Evolutionary conservation across 2,329 filamentous ascomycete species (phyloP), one percentile per base, ranked within the genome.

Genomic region (Phoma sp.): DNA sequence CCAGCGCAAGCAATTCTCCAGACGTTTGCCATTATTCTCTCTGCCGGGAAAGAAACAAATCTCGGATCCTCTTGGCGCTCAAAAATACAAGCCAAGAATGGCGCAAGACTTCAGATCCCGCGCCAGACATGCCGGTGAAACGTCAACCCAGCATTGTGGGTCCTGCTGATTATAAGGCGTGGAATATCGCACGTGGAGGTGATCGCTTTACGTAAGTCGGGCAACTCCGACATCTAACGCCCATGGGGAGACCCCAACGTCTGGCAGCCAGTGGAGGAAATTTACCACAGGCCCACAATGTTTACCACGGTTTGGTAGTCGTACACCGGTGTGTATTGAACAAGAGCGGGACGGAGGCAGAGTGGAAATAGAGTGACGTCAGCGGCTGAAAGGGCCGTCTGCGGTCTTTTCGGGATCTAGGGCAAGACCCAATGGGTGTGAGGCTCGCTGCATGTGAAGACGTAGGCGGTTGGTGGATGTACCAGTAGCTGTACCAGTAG

Each of bases 191-290:
- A 50, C 43, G 41, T 46, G 52, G 43, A 41, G n/a, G 29, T 21
- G 4, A 22, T 8, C 32, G 19, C 24, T 33, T 51, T 51, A 55
- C 52, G 52, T 55, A 55, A 55, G 24, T 51, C 46, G 46, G 46
- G 12, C 24, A 38, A 9, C 39, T 51, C 52, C 52, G 46, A 55
- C 15, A 9, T 15, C 37, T 37, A 35, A 32, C 17, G 31, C 52
- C 52, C 46, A 55, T 51, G 46, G 46, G 52, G 46, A 13, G 29
- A 12, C 10, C 44, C 35, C 29, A 36, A 35, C 24, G 13, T 37
- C 38, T 37, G 43, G 51, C 22, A 9, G 38, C 40, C 40, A 37
- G 36, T 37, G 27, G 45, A 38, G 19, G 9, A 43, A 50, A 47
- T 38, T 46, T 43, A 47, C 46, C 47, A 25, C 35, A 36, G 45